These are phyloP conservation scores for Cyberlindnera lachancei DNA, from an alignment of 805 yeast species.

Conservation along the genomic window DNA sequence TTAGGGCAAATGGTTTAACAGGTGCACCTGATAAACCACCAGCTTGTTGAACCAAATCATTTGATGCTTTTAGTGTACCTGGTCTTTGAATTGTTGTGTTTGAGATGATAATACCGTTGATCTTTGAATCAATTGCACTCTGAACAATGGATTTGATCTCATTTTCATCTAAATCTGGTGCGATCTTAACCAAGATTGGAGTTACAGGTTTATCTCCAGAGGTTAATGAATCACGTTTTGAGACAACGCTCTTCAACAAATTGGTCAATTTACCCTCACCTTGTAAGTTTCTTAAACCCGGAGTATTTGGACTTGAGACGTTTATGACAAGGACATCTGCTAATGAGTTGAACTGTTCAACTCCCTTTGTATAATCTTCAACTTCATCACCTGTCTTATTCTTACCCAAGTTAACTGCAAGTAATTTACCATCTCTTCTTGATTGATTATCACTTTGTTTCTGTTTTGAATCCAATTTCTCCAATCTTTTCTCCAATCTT, in stretches of 20 bases:
- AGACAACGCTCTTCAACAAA: constrained; percentile 59
- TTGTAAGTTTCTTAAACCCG: constrained; percentile 86
- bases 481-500: constrained; percentile 58
- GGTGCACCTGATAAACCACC: constrained; percentile 97
- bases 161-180: constrained; percentile 81
- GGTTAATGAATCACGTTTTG: constrained; percentile 53
- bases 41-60: constrained; percentile 42
- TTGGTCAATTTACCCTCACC: constrained; percentile 63
- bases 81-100: constrained; percentile 92
- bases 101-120: constrained; percentile 89
- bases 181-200: constrained; percentile 83
- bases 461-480: constrained; percentile 25
- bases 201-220: constrained; percentile 43
- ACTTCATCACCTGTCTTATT: constrained; percentile 90
- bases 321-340: constrained; percentile 90
- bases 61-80: constrained; percentile 41
- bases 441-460: constrained; percentile 32
- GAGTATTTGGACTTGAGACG: constrained; percentile 94
- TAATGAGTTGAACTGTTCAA: constrained; percentile 66
- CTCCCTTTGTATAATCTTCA: constrained; percentile 80
- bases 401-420: constrained; percentile 86
- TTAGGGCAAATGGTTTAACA: constrained; percentile 67
- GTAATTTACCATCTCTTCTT: constrained; percentile 53
- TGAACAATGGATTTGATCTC: constrained; percentile 79
- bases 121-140: constrained; percentile 65